A percentile compares a stretch with the other conserved stretches of the same genome.
Evolutionary conservation across 2,329 filamentous ascomycete species (phyloP).

Genomic region (Bertia moriformis): DNA sequence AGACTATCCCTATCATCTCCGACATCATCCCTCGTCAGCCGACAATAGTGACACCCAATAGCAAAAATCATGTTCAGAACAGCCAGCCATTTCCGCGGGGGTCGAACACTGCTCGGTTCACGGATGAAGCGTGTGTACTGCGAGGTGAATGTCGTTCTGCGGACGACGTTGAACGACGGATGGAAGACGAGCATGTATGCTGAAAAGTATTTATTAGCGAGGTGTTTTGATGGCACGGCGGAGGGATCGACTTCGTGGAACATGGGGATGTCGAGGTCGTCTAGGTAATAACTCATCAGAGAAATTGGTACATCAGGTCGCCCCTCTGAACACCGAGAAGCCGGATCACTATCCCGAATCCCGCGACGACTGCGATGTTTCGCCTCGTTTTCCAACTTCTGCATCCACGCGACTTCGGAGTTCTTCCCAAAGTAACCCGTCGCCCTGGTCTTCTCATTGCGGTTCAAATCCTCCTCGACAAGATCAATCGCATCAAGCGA

Average conservation of each 20-base stretch:
- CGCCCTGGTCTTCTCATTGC: conserved; percentile 3
- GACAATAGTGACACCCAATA: background rate
- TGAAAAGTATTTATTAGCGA: background rate
- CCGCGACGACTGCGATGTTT: background rate
- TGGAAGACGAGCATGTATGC: background rate
- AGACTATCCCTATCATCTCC: background rate
- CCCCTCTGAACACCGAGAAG: background rate
- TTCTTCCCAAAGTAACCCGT: conserved; percentile 7
- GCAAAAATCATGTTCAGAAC: conserved; percentile 1
- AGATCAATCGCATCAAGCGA: conserved; percentile 3
- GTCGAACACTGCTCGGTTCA: background rate
- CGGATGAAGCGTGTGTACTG: background rate
- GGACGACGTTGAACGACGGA: background rate
- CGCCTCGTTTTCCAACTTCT: conserved; percentile 2
- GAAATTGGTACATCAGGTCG: background rate
- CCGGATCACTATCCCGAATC: background rate
- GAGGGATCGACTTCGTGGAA: background rate
- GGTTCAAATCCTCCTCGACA: conserved; percentile 7
- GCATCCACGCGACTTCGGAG: conserved; percentile 7
- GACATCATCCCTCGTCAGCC: background rate
- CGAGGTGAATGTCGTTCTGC: background rate
- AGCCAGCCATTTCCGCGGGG: background rate
- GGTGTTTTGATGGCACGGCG: background rate
- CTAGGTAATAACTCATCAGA: background rate
- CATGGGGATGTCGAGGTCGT: background rate